Evolutionary conservation across 495 filamentous ascomycete species (phyloP).

Genomic region (Penicillium coprophilum): DNA sequence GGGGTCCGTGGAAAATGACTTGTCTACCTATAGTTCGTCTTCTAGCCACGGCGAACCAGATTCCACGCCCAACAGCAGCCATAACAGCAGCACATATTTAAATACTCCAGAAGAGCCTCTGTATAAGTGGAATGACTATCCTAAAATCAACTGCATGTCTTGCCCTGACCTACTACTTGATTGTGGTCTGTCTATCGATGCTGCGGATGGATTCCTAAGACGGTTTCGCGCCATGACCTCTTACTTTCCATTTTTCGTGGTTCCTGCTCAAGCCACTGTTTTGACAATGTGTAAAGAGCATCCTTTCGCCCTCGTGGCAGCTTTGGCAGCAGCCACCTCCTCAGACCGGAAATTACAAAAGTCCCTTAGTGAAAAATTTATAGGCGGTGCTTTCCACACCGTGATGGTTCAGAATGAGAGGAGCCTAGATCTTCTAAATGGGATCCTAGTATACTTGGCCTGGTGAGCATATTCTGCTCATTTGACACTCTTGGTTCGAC

Average conservation of each 20-base stretch:
- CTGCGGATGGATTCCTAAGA: neutral
- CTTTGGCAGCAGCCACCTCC: neutral
- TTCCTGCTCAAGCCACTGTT: neutral
- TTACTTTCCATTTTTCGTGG: neutral
- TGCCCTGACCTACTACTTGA: neutral
- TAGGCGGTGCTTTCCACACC: neutral
- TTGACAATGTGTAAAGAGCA: neutral
- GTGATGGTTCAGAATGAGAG: neutral
- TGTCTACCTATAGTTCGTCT: neutral
- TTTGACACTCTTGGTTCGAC: neutral
- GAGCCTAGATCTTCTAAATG: slow-evolving; percentile 1
- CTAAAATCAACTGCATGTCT: neutral
- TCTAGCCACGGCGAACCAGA: neutral
- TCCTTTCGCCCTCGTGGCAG: neutral
- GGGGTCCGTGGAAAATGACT: neutral
- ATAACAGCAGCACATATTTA: neutral
- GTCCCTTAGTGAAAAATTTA: neutral
- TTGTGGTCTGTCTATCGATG: neutral
- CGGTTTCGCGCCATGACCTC: neutral
- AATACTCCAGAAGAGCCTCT: neutral
- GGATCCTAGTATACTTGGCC: neutral
- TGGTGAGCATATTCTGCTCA: neutral
- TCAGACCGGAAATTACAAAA: neutral
- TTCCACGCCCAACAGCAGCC: neutral
- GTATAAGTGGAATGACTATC: neutral